phyloP scores from a whole-genome alignment of 768 basidiomycete genomes.

The Termitomyces sp. region DNA sequence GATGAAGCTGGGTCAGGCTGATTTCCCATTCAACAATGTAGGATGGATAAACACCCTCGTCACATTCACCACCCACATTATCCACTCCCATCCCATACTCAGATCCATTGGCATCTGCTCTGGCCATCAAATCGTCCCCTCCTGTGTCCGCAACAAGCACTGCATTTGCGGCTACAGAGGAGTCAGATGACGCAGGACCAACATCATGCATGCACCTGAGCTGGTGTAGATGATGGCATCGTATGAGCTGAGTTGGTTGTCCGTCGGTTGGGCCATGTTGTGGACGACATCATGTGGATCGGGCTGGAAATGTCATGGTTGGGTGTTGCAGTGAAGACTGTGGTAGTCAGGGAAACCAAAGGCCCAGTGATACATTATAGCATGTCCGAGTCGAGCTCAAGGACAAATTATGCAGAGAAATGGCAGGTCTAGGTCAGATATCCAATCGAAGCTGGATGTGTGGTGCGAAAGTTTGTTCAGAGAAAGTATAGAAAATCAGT shows the following conservation, averaged over 20 bases:
- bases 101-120: constrained; percentile 90
- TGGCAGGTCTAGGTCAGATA: too few relatives aligned
- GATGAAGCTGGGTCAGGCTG: constrained; percentile 68
- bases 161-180: constrained; percentile 57
- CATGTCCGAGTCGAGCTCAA: too few relatives aligned
- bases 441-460: too few relatives aligned
- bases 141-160: constrained; percentile 62
- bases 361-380: too few relatives aligned
- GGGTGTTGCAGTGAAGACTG: too few relatives aligned
- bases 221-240: constrained; percentile 78
- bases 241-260: constrained; percentile 46
- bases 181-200: too few relatives aligned
- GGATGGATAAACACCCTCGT: constrained; percentile 51
- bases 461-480: too few relatives aligned
- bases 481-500: too few relatives aligned
- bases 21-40: constrained; percentile 77
- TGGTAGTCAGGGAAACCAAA: too few relatives aligned
- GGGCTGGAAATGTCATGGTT: constrained; percentile 33
- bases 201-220: constrained; percentile 44
- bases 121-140: constrained; percentile 74
- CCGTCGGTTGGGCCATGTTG: constrained; percentile 54
- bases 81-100: constrained; percentile 44
- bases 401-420: too few relatives aligned
- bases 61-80: constrained; percentile 47
- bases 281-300: constrained; percentile 68